These are phyloP conservation scores for Phlebopus sp. DNA, from an alignment of 1,284 basidiomycete genomes.

Conservation along the genomic window DNA sequence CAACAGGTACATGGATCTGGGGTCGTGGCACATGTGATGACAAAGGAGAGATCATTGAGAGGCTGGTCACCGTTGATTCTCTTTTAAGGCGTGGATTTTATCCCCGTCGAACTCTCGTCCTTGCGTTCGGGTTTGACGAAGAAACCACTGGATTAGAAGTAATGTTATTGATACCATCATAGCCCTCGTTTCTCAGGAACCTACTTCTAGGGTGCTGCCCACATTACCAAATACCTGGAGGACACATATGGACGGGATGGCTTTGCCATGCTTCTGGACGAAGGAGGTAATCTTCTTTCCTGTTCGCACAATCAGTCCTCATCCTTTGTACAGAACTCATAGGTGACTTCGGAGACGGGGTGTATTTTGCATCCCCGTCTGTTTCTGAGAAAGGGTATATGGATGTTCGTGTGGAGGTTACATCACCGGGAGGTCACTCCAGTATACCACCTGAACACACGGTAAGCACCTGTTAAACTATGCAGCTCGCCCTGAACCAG, in stretches of 20 bases:
- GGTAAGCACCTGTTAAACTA: conserved; percentile 24
- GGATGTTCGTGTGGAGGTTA: conserved; percentile 52
- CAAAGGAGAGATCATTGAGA: conserved; percentile 39
- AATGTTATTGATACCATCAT: conserved; percentile 7
- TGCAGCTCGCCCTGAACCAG: background rate
- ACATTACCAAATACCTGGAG: conserved; percentile 47
- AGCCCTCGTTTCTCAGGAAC: conserved; percentile 1
- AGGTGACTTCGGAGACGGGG: conserved; percentile 15
- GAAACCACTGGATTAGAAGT: conserved; percentile 58
- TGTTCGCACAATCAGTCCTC: background rate
- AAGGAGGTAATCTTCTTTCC: conserved; percentile 40
- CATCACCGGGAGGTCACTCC: conserved; percentile 66
- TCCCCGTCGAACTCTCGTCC: conserved; percentile 58
- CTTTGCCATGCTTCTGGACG: conserved; percentile 61
- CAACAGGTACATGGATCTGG: conserved; percentile 35
- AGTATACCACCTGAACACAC: conserved; percentile 62
- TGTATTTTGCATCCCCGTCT: conserved; percentile 52
- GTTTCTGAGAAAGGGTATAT: conserved; percentile 69
- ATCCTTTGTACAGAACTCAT: conserved; percentile 22
- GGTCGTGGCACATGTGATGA: conserved; percentile 43
- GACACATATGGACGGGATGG: conserved; percentile 55
- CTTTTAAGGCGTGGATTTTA: conserved; percentile 52
- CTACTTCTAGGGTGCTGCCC: conserved; percentile 47
- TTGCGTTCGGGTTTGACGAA: conserved; percentile 76
- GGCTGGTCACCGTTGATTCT: conserved; percentile 51